Evolutionary conservation across 2,329 filamentous ascomycete species (phyloP).

Genomic region (Aspergillus fijiensis): DNA sequence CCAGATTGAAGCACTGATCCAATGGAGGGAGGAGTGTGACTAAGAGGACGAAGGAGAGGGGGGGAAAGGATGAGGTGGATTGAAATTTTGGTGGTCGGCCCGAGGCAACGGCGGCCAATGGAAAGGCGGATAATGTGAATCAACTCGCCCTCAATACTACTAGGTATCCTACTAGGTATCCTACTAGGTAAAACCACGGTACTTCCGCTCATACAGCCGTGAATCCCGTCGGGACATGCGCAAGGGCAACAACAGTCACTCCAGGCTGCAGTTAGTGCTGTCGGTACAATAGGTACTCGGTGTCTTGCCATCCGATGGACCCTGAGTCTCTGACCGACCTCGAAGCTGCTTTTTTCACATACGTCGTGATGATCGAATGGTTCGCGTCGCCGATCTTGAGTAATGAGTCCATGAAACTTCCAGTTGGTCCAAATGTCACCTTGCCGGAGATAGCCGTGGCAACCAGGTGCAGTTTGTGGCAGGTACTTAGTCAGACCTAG

Average conservation of each 20-base stretch:
- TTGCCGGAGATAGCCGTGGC: not conserved
- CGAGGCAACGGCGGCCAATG: conserved; percentile 32
- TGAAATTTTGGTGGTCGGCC: conserved; percentile 13
- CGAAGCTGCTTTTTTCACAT: not conserved
- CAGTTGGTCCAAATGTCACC: not conserved
- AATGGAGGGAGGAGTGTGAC: conserved; percentile 5
- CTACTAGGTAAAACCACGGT: not conserved
- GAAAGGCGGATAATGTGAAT: conserved; percentile 27
- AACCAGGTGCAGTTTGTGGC: not conserved
- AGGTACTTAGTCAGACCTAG: not conserved
- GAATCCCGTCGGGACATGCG: conserved; percentile 3
- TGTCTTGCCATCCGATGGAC: not conserved
- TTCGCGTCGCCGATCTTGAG: not conserved
- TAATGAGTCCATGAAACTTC: not conserved
- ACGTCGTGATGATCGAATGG: not conserved
- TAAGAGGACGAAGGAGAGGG: conserved; percentile 4
- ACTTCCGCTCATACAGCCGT: conserved; percentile 14
- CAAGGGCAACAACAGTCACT: not conserved
- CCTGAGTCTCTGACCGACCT: not conserved
- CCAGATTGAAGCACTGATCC: not conserved
- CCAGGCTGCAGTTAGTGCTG: no score
- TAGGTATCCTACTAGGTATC: not conserved
- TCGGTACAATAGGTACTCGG: no score
- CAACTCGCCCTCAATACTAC: not conserved
- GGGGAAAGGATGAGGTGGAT: not conserved